Conservation (phyloP, 2,329 filamentous ascomycete genomes). For the Tolypocladium ophioglossoides region DNA sequence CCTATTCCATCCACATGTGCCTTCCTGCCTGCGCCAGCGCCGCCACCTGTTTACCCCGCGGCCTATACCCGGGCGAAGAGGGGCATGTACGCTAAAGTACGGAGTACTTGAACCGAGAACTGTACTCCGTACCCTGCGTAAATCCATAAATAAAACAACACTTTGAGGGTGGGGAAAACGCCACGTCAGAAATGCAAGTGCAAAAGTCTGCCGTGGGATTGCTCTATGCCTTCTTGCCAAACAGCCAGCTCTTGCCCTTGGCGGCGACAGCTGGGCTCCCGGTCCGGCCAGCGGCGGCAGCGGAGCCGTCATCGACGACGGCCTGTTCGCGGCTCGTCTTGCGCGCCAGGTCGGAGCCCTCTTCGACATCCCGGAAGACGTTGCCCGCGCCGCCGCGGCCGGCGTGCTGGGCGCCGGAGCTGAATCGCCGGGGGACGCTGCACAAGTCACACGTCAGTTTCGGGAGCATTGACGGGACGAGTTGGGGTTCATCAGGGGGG, state of each 20-base stretch:
- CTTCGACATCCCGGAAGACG: conserved; percentile 41
- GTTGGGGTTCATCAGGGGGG: background rate
- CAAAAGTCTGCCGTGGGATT: background rate
- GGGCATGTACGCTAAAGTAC: background rate
- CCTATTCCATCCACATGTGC: background rate
- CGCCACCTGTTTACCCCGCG: background rate
- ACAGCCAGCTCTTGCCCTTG: conserved; percentile 39
- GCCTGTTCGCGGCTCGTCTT: conserved; percentile 20
- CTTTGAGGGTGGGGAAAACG: background rate
- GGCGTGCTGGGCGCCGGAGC: conserved; percentile 50
- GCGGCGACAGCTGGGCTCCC: conserved; percentile 13
- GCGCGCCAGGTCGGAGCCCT: conserved; percentile 20
- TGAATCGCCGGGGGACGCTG: conserved; percentile 44
- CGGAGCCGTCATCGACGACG: conserved; percentile 16
- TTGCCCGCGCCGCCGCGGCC: conserved; percentile 72
- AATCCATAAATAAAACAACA: background rate
- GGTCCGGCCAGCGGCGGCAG: conserved; percentile 1
- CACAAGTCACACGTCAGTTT: background rate
- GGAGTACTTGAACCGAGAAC: background rate
- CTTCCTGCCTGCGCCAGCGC: background rate
- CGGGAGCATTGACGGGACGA: conserved; percentile 1
- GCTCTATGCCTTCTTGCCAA: conserved; percentile 35
- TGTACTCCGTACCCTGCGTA: too few species aligned
- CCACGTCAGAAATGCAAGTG: background rate
- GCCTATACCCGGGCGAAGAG: background rate